Evolutionary conservation across 768 basidiomycete species (phyloP), one percentile per base, ranked within the genome.

Genomic region (Leucogyrophana mollusca): DNA sequence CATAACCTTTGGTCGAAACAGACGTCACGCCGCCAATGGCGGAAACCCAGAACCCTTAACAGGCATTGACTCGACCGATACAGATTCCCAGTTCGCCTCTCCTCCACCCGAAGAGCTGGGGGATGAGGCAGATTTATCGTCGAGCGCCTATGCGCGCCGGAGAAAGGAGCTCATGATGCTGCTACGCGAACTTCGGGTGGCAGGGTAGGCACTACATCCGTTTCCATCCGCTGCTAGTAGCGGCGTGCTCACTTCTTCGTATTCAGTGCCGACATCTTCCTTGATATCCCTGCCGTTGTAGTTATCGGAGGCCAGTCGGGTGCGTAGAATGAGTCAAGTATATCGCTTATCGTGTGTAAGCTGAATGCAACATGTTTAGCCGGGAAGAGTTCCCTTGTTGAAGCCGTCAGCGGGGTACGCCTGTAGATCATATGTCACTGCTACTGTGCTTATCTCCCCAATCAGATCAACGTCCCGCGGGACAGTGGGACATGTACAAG

Each of bases 401-500:
- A 82, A 43, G 79, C 76, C 0, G 75, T 81, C 0, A 79, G 70
- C 11, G 77, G 79, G 6, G 80, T 82, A 52, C 18, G 75, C 56
- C 3, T 0, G 16, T 11, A 45, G 40, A 21, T 34, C 22, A 13
- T 34, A 20, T 43, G 34, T 9, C 16, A 34, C 8, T 34, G n/a
- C 10, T 9, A 13, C 30, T 16, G n/a, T 16, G 24, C 27, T 39
- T 30, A 38, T 23, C 14, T 25, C 1, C n/a, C n/a, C n/a, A n/a
- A n/a, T 14, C 33, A 83, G 82, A 78, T 83, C 23, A 78, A 64
- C 40, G 80, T 84, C 22, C 82, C 82, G 9, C 66, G 82, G 24
- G 82, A 82, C 34, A 77, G 77, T 34, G 80, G 80, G 17, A 82
- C 79, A 1, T 82, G 81, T 43, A 82, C 79, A 0, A 67, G 78